phyloP scores from a whole-genome alignment of 805 yeast genomes.

The Cyberlindnera saturnus region DNA sequence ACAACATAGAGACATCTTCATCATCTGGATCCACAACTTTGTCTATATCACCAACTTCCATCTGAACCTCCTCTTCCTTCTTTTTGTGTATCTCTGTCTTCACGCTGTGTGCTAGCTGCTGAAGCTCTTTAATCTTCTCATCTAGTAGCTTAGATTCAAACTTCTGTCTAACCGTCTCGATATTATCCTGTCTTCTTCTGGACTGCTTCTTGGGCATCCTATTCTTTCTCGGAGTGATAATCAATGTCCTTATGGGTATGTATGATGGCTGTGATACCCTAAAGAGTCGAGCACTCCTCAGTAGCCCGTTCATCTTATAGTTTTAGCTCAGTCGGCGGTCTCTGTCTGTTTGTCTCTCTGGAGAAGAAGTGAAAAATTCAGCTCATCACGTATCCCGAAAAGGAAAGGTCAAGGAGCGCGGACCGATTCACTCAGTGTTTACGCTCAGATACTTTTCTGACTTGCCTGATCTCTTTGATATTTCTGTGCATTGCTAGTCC shows the following conservation, averaged over 20 bases:
- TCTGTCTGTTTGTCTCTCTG: too few relatives aligned
- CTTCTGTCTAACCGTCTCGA: not conserved
- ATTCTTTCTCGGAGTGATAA: not conserved
- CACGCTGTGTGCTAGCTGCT: slow-evolving; percentile 10
- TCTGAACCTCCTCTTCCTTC: slow-evolving; percentile 10
- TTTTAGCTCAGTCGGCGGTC: too few relatives aligned
- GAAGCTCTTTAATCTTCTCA: slow-evolving; percentile 15
- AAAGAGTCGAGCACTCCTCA: too few relatives aligned
- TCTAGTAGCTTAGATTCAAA: slow-evolving; percentile 9
- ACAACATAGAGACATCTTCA: slow-evolving; percentile 17
- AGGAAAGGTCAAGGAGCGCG: too few relatives aligned
- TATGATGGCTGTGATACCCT: too few relatives aligned
- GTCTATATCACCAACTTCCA: slow-evolving; percentile 10
- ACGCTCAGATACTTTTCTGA: too few relatives aligned
- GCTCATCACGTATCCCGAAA: too few relatives aligned
- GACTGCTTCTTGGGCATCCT: not conserved
- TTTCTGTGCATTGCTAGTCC: too few relatives aligned
- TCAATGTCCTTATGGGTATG: not conserved
- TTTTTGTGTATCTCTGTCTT: slow-evolving; percentile 11
- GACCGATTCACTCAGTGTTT: too few relatives aligned
- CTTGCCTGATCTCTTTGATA: too few relatives aligned
- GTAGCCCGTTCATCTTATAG: too few relatives aligned
- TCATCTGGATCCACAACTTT: slow-evolving; percentile 13
- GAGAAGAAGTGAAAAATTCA: too few relatives aligned
- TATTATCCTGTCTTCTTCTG: not conserved